phyloP scores from a whole-genome alignment of 2,329 filamentous ascomycete genomes.

The Aspergillus eucalypticola region DNA sequence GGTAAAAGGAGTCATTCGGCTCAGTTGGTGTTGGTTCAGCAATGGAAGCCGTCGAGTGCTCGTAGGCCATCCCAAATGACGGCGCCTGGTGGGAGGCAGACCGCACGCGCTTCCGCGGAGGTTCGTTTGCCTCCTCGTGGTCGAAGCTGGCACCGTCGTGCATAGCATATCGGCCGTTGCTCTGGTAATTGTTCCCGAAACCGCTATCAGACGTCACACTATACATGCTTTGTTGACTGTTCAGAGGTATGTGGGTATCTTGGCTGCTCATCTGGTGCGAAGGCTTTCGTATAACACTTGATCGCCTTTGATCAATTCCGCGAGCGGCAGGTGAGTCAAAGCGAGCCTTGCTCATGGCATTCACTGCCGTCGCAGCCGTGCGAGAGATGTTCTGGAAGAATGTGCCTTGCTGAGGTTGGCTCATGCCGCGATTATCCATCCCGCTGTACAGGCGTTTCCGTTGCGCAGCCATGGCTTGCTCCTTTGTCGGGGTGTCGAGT shows the following conservation, averaged over 20 bases:
- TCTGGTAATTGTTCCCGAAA: constrained; percentile 65
- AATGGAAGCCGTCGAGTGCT: constrained; percentile 38
- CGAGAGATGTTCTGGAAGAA: constrained; percentile 97
- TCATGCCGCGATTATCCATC: constrained; percentile 67
- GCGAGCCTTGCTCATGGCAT: constrained; percentile 93
- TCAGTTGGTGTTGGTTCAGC: constrained; percentile 48
- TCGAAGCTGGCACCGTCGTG: constrained; percentile 49
- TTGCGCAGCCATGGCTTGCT: constrained; percentile 96
- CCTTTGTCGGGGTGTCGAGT: constrained; percentile 94
- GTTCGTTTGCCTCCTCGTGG: constrained; percentile 65
- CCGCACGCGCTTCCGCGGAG: constrained; percentile 75
- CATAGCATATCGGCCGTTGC: constrained; percentile 43
- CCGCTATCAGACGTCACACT: constrained; percentile 74
- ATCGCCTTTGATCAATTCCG: constrained; percentile 62
- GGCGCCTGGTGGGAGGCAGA: constrained; percentile 54
- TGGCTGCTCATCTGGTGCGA: constrained; percentile 63
- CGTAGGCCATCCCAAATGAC: constrained; percentile 37
- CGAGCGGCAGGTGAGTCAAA: constrained; percentile 83
- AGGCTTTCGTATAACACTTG: constrained; percentile 70
- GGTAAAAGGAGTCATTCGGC: constrained; percentile 50
- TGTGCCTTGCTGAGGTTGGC: constrained; percentile 69
- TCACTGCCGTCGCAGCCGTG: constrained; percentile 88
- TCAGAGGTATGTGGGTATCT: constrained; percentile 65
- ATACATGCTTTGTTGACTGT: constrained; percentile 76
- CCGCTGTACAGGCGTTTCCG: constrained; percentile 88